Base-by-base conservation (phyloP, 768 basidiomycete genomes). In the Tylopilus sp. region DNA sequence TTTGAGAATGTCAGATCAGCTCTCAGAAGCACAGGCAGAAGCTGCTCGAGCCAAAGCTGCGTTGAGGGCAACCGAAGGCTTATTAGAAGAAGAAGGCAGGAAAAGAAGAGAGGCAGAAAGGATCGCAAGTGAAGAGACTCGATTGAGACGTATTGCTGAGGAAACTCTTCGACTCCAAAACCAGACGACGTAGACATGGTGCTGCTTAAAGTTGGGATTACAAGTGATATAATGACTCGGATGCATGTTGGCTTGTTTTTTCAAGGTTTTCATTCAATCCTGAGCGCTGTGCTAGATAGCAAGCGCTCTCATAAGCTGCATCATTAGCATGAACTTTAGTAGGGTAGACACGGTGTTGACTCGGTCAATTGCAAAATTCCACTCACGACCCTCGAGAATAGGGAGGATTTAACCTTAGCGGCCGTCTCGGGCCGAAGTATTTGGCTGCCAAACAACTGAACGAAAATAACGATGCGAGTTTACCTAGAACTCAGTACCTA, bases 21-120 rank as follows among this genome's bases (percentile, higher is more conserved):
- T 91, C n/a, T 73, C 79, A 9, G 79, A 82, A 53, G 81, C 79
- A 9, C 80, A 86, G 55, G 71, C 79, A 33, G 86, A 88, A 56
- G 74, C 76, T 1, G 75, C 80, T 44, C 72, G 80, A 48, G 73
- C 78, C 26, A 77, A 78, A 58, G 73, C 81, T 35, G 74, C 77
- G 20, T 68, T 88, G 23, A 76, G 77, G 61, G 71, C 73, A 25
- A 69, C 78, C 20, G 84, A 89, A 62, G 72, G 71, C 35, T 71
- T 80, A 67, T 59, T 88, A 53, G 81, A 86, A 58, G 78, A 81
- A 33, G 88, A 88, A 64, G 69, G 70, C 17, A 71, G 72, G 52
- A 77, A 79, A 52, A 73, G 86, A 44, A 74, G 76, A 55, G 82
- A 84, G 48, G 79, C 80, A 5, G 85, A 86, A 66, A 71, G 70